Base-by-base conservation (phyloP, 768 basidiomycete genomes). In the Auriculariales sp. region DNA sequence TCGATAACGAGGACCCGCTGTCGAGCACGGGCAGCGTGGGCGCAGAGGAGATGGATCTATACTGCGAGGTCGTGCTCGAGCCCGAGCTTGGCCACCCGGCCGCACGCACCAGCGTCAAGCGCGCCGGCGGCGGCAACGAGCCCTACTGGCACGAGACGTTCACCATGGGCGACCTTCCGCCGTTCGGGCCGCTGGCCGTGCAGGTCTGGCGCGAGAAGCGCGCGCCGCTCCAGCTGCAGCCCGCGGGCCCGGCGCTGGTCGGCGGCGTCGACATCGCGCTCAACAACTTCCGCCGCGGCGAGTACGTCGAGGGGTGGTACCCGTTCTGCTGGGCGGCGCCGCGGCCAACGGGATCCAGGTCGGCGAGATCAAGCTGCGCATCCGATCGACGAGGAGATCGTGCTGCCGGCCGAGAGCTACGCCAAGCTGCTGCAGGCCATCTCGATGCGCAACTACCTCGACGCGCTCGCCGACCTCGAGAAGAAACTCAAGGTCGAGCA, bases 101-200 rank as follows among this genome's bases (percentile, higher is more conserved):
- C 53, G 86, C 83, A 48, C 74, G 83, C 49, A 89, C 89, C 2
- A 81, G 83, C 1, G 70, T 80, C 50, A 82, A 80, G 64, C 81
- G 75, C 55, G 44, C 53, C 15, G 28, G 27, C 49, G 77, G 74
- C 31, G n/a, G n/a, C n/a, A n/a, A n/a, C n/a, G 72, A 73, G 35
- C 78, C 81, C 0, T 80, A 87, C 59, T 93, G 90, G 90, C 82
- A 86, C 54, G 90, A 93, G 64, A 68, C 59, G 34, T 91, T 93
- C 60, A 61, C 66, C 19, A 81, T 89, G 54, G 61, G 77, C 1
- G 86, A 89, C 58, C 65, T 92, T 25, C 86, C 89, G 15, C 83
- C 84, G 0, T 88, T 89, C 57, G 77, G 79, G 52, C 73, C 72
- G 28, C 64, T 92, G 34, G 78, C 79, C 47, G 66, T 92, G 52